Evolutionary conservation across 352 stramenopile genomes (phyloP).

Genomic region (Globisporangium viniferum): DNA sequence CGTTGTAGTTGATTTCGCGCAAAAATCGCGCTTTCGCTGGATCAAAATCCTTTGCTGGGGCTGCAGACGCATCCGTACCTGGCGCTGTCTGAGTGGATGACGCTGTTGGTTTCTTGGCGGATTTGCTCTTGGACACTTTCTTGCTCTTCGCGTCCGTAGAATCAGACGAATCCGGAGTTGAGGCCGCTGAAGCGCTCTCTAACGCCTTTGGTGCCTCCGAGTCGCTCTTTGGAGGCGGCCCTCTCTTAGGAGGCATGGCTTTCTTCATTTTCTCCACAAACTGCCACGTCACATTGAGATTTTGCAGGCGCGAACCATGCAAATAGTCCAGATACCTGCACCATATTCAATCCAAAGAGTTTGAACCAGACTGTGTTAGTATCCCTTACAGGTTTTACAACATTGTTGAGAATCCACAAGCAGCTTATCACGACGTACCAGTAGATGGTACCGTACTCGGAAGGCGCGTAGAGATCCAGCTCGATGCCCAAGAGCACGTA

Average conservation of each 20-base stretch:
- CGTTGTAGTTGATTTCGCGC: conserved; percentile 76
- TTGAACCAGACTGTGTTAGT: background rate
- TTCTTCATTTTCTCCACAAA: conserved; percentile 84
- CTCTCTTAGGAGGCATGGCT: conserved; percentile 32
- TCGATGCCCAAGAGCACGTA: conserved; percentile 76
- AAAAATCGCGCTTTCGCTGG: conserved; percentile 56
- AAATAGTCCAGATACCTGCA: conserved; percentile 84
- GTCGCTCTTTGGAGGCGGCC: background rate
- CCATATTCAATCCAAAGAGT: background rate
- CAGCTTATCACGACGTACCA: conserved; percentile 38
- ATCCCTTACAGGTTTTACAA: background rate
- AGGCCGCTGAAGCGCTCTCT: background rate
- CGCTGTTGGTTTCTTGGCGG: conserved; percentile 24
- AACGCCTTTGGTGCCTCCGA: conserved; percentile 9
- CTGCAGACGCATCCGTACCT: background rate
- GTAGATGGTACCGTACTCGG: conserved; percentile 71
- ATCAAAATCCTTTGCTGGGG: conserved; percentile 25
- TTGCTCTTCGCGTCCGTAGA: conserved; percentile 6
- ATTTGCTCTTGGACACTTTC: conserved; percentile 22
- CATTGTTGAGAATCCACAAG: background rate
- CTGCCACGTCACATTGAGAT: conserved; percentile 73
- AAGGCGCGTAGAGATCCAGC: conserved; percentile 71
- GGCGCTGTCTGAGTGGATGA: background rate
- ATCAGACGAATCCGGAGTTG: background rate
- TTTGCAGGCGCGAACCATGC: conserved; percentile 77